phyloP scores from a whole-genome alignment of 805 yeast species.

The Cyberlindnera mrakii region DNA sequence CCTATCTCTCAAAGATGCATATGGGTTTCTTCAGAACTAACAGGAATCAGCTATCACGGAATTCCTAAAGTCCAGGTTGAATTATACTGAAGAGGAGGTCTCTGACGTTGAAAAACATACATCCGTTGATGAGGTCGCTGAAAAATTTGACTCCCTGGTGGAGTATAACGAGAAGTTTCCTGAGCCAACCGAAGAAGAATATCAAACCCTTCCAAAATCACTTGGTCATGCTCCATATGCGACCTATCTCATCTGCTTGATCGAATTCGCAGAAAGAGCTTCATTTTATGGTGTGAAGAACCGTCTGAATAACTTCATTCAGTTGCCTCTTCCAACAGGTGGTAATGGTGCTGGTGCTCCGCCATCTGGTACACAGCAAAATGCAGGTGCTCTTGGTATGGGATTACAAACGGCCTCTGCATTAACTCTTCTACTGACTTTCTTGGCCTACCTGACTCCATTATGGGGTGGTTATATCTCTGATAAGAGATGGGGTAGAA shows the following conservation, averaged over 20 bases:
- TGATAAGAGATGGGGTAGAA: slow-evolving; percentile 70
- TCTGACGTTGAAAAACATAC: slow-evolving; percentile 2
- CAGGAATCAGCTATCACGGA: slow-evolving; percentile 2
- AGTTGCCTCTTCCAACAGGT: slow-evolving; percentile 37
- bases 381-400: slow-evolving; percentile 51
- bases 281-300: slow-evolving; percentile 75
- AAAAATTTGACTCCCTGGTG: slow-evolving; percentile 4
- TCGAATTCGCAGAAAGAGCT: slow-evolving; percentile 78
- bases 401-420: slow-evolving; percentile 65
- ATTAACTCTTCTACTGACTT: slow-evolving; percentile 67
- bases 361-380: slow-evolving; percentile 17
- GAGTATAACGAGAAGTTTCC: slow-evolving; percentile 16
- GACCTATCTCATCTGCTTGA: slow-evolving; percentile 50
- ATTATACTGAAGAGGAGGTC: neutral
- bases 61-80: slow-evolving; percentile 3
- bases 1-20: neutral
- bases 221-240: slow-evolving; percentile 44
- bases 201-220: slow-evolving; percentile 27
- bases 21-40: neutral
- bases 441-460: slow-evolving; percentile 81
- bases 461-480: slow-evolving; percentile 70
- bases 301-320: slow-evolving; percentile 77
- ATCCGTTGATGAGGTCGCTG: neutral
- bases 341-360: slow-evolving; percentile 30
- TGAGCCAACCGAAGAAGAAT: slow-evolving; percentile 43